phyloP scores from a whole-genome alignment of 768 basidiomycete genomes.

The Lentinula raphanica region DNA sequence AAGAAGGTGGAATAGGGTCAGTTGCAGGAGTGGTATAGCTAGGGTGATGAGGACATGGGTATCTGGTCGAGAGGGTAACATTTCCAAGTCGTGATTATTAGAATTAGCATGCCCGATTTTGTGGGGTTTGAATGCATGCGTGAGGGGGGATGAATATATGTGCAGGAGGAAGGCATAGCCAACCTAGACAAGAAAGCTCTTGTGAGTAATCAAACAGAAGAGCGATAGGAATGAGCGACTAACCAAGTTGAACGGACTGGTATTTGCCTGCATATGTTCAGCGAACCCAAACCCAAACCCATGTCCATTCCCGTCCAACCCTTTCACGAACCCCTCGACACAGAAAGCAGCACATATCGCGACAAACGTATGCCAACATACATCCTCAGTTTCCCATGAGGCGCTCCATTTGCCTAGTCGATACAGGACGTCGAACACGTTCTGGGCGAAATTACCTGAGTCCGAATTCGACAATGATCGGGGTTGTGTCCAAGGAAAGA shows the following conservation, averaged over 20 bases:
- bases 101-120: not conserved
- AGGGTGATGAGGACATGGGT: conserved; percentile 71
- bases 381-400: conserved; percentile 47
- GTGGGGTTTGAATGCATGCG: conserved; percentile 40
- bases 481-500: conserved; percentile 23
- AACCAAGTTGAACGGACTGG: conserved; percentile 71
- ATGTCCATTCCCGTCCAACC: conserved; percentile 54
- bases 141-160: conserved; percentile 63
- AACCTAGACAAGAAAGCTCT: conserved; percentile 37
- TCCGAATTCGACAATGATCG: not conserved
- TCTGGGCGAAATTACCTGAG: conserved; percentile 10
- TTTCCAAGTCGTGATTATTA: conserved; percentile 12
- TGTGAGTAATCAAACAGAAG: not conserved
- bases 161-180: conserved; percentile 75
- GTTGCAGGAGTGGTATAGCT: conserved; percentile 68
- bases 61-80: conserved; percentile 59
- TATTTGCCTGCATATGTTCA: conserved; percentile 37
- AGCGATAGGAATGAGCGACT: conserved; percentile 19
- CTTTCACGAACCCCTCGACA: conserved; percentile 61
- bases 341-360: conserved; percentile 62
- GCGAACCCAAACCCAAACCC: conserved; percentile 28
- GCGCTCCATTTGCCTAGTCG: conserved; percentile 40
- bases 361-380: conserved; percentile 74
- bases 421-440: conserved; percentile 25
- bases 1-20: conserved; percentile 58